Conservation (phyloP, 129 eudicot genomes). For the Flaveria robusta region DNA sequence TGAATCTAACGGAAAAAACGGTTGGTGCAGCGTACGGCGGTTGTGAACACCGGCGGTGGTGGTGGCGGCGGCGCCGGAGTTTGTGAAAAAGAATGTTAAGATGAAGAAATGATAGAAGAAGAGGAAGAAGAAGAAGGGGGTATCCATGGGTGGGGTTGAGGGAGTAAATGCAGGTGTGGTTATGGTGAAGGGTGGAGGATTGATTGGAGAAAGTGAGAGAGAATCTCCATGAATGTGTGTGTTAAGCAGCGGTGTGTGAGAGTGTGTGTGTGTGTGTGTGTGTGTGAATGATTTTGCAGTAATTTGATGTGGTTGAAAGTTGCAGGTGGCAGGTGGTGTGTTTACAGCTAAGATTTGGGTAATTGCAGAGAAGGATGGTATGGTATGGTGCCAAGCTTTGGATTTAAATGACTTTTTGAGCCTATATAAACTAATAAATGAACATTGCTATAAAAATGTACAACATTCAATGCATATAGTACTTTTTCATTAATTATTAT, state of each 20-base stretch:
- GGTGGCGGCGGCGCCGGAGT: constrained; percentile 25
- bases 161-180: constrained; percentile 34
- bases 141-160: constrained; percentile 22
- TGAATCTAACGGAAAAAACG: constrained; percentile 60
- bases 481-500: not conserved
- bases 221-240: constrained; percentile 27
- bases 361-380: constrained; percentile 12
- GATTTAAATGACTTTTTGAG: constrained; percentile 18
- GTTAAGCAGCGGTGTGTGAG: not conserved
- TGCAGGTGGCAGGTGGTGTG: constrained; percentile 35
- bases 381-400: constrained; percentile 19
- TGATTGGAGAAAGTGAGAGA: constrained; percentile 27
- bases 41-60: constrained; percentile 26
- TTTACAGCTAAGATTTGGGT: constrained; percentile 44
- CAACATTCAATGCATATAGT: not conserved
- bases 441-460: constrained; percentile 1
- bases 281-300: constrained; percentile 39
- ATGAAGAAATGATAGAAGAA: not conserved
- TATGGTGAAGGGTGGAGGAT: constrained; percentile 22
- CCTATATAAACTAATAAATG: not conserved
- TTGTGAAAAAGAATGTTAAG: constrained; percentile 10
- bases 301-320: constrained; percentile 15
- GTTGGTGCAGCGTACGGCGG: constrained; percentile 87
- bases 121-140: constrained; percentile 35
- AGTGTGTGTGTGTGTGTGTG: constrained; percentile 9